Evolutionary conservation across 2,329 filamentous ascomycete species (phyloP), one percentile per base, ranked within the genome.

Genomic region (Coniella vitis): DNA sequence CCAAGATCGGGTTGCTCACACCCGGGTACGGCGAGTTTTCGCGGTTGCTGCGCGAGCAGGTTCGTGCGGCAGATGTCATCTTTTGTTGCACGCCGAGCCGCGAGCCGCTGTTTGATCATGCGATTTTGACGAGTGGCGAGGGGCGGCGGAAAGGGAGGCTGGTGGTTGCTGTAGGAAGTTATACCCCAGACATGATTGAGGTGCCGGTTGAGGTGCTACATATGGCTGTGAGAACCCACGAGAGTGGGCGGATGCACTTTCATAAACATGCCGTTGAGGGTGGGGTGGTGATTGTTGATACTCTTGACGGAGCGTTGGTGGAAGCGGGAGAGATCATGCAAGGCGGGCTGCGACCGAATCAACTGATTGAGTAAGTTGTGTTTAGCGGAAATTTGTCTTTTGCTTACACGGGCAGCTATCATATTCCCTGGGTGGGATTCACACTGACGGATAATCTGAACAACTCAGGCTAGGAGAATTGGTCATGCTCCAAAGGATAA

Each of bases 281-380:
- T 0, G 81, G 80, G 0, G 81, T 78, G 13, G 73, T 89, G 21
- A 75, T 87, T 4, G 86, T 89, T 4, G 86, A 89, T 60, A 90
- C 85, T 9, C 72, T 95, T 0, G 83, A 88, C 22, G 87, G 86
- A 0, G 90, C 85, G 39, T 64, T 95, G 38, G 83, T 83, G 57
- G 88, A 95, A 62, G 86, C 90, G 0, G 91, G 91, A 0, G 91
- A 97, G 69, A 73, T 97, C 41, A 84, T 94, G 9, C 80, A 88
- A 56, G 87, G 88, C 0, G 83, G 81, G 0, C 70, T 96, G 22
- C 73, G 74, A 19, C 82, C 87, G 0, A 76, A 81, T 39, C 84
- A 94, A 57, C 76, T 96, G 3, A 87, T 95, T 0, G 91, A 96
- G 78, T 80, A 61, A 65, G 76, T 70, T 7, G 21, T 20, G 1